These are phyloP conservation scores for Dioscorea alata DNA, from an alignment of 106 monocot species.

Conservation along the genomic window DNA sequence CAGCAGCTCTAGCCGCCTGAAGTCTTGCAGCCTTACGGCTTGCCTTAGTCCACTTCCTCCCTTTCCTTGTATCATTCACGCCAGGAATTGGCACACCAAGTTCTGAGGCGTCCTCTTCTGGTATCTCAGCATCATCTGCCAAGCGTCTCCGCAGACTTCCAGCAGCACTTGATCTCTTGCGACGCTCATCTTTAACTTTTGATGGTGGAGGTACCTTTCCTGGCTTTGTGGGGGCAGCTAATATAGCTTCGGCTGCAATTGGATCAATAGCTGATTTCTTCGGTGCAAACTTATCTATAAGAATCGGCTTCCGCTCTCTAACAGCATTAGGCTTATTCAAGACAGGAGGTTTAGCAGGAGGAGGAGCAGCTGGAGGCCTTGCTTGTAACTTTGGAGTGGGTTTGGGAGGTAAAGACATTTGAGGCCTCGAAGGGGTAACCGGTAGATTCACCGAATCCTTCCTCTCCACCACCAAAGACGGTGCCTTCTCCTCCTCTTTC, in stretches of 20 bases:
- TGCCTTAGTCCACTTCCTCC: conserved; percentile 84
- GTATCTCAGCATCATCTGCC: conserved; percentile 27
- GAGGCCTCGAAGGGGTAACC: conserved; percentile 26
- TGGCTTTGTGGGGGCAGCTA: conserved; percentile 55
- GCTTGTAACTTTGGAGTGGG: conserved; percentile 36
- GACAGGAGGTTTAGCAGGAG: conserved; percentile 20
- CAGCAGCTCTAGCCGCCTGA: conserved; percentile 64
- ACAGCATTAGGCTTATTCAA: conserved; percentile 22
- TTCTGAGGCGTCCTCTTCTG: conserved; percentile 48
- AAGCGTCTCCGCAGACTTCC: conserved; percentile 52
- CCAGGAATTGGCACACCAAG: conserved; percentile 68
- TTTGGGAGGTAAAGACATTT: conserved; percentile 31
- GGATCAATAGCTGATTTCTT: conserved; percentile 67
- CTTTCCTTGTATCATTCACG: conserved; percentile 39
- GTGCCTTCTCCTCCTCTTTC: conserved; percentile 18
- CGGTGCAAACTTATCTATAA: conserved; percentile 77
- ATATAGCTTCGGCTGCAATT: conserved; percentile 37
- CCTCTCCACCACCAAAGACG: background rate
- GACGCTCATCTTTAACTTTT: conserved; percentile 65
- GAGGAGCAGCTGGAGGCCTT: conserved; percentile 31
- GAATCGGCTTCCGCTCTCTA: conserved; percentile 62
- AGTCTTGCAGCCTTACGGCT: conserved; percentile 74
- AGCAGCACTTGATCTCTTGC: conserved; percentile 39
- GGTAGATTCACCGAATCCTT: conserved; percentile 13
- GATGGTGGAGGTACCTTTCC: conserved; percentile 42